Base-by-base conservation (phyloP, 1,284 basidiomycete species). In the Ustilago sp. region DNA sequence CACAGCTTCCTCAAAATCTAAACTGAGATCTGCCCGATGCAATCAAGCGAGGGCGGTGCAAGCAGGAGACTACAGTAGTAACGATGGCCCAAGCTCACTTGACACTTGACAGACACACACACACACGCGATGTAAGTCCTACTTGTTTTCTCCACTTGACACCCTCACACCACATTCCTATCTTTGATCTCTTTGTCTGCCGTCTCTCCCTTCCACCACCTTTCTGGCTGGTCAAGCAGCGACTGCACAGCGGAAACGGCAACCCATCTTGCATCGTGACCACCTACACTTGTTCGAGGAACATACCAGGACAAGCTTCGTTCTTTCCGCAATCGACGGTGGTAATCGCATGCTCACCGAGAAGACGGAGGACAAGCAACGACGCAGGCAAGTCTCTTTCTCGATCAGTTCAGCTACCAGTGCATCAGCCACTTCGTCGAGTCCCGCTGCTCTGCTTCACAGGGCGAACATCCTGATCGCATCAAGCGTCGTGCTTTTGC, bases 331-430 rank as follows among this genome's bases (percentile, higher is more conserved):
- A 23, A 47, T 48, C 58, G 17, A 15, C 48, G 28, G 15, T 28
- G 28, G 9, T 39, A 52, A 45, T 41, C 63, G 55, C n/a, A 71
- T 71, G 68, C 61, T 34, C n/a, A 28, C 35, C 43, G 19, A 51
- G 28, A 12, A 50, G 5, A 50, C 8, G 8, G n/a, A 50, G 34
- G 60, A 59, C 28, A 62, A 59, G 52, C 51, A 56, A 54, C 63
- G 60, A 38, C 45, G 50, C 48, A 61, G 62, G 48, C 65, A 65
- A 17, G 36, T 63, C 50, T 68, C 71, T 19, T 68, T 74, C 50
- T 68, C 64, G 32, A 57, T 67, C 58, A 38, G 64, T 32, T 61
- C 62, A 23, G 13, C 50, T 7, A 34, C 47, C 38, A 32, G 41
- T 8, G 8, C 41, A 4, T 23, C 32, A 7, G 13, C 55, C 13